These are phyloP conservation scores for Penicillium sp. DNA, from an alignment of 2,329 filamentous ascomycete species.

Conservation along the genomic window DNA sequence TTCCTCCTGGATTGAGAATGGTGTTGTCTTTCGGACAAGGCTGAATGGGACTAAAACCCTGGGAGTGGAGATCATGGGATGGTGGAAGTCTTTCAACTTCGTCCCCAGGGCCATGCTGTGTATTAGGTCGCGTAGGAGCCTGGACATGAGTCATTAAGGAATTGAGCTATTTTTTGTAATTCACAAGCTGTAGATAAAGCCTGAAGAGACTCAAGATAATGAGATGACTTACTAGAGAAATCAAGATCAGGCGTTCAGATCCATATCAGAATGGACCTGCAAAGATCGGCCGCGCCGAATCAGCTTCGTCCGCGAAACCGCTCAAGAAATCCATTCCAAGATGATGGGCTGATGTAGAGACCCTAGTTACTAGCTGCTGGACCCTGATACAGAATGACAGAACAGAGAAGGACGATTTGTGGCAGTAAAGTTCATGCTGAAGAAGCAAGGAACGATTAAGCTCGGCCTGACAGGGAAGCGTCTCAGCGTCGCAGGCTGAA, in stretches of 20 bases:
- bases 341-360: no score
- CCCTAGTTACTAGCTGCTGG: not conserved
- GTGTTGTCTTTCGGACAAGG: not conserved
- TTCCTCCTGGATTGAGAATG: not conserved
- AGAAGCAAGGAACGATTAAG: not conserved
- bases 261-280: no score
- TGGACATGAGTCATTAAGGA: not conserved
- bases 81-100: not conserved
- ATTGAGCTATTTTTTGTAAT: not conserved
- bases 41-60: not conserved
- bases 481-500: not conserved
- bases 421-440: not conserved
- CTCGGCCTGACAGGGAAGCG: no score
- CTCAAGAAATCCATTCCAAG: no score
- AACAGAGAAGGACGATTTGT: not conserved
- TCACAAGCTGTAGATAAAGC: not conserved
- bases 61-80: not conserved
- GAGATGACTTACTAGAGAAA: not conserved
- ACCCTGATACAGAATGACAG: not conserved
- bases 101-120: not conserved
- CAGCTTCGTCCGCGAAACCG: no score
- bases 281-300: no score
- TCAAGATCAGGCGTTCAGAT: not conserved
- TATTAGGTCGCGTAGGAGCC: not conserved
- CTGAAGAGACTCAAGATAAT: not conserved